Evolutionary conservation across 2,329 filamentous ascomycete species (phyloP).

Genomic region (Drechslerella stenobrocha): DNA sequence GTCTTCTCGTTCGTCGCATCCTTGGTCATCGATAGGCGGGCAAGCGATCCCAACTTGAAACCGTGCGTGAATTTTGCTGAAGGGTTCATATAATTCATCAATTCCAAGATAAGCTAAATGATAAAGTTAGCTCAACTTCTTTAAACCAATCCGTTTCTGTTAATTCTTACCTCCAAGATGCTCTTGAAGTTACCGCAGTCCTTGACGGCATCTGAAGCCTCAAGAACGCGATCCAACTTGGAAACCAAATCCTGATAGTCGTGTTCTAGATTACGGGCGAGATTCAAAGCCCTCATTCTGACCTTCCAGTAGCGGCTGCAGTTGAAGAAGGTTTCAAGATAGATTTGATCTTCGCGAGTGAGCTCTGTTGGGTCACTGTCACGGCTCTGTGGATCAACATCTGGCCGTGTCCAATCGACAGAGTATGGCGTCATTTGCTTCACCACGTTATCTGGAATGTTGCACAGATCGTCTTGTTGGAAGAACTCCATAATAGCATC

Average conservation of each 20-base stretch:
- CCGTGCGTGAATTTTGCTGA: slow-evolving; percentile 96
- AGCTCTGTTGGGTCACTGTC: slow-evolving; percentile 81
- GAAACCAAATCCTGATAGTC: slow-evolving; percentile 90
- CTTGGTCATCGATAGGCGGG: slow-evolving; percentile 93
- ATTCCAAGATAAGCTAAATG: slow-evolving; percentile 76
- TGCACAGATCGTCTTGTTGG: slow-evolving; percentile 88
- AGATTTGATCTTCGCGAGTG: slow-evolving; percentile 93
- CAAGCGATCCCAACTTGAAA: slow-evolving; percentile 95
- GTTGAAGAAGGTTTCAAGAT: slow-evolving; percentile 88
- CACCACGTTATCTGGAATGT: slow-evolving; percentile 82
- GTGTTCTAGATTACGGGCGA: slow-evolving; percentile 79
- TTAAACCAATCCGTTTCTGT: too few relatives aligned
- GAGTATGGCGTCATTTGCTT: slow-evolving; percentile 95
- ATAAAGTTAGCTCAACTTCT: slow-evolving; percentile 22
- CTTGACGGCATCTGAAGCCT: slow-evolving; percentile 82
- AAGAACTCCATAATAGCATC: slow-evolving; percentile 94
- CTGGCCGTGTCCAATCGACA: slow-evolving; percentile 91
- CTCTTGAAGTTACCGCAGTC: slow-evolving; percentile 95
- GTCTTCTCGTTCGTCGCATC: slow-evolving; percentile 98
- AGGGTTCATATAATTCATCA: slow-evolving; percentile 99
- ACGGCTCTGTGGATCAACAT: slow-evolving; percentile 73
- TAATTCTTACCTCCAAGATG: slow-evolving; percentile 70
- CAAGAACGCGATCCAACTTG: slow-evolving; percentile 83
- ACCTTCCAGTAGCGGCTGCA: slow-evolving; percentile 98
- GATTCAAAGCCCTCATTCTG: slow-evolving; percentile 83